A percentile compares a stretch with the other conserved stretches of the same genome.
Conservation (phyloP, 352 stramenopile species). For the Phytophthora litchii region DNA sequence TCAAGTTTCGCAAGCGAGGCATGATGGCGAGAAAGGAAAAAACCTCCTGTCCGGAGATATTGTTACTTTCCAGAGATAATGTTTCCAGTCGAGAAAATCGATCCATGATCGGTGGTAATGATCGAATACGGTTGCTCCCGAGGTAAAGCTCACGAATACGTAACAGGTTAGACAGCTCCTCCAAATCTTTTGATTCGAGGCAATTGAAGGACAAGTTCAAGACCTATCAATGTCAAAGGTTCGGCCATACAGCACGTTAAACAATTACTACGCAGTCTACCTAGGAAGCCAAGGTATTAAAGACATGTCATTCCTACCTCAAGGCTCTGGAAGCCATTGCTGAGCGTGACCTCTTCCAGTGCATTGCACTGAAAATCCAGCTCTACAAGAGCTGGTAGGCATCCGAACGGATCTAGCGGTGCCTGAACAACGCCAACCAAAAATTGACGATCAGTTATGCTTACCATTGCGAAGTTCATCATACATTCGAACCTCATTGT, state of each 20-base stretch:
- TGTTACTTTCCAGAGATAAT: slow-evolving; percentile 82
- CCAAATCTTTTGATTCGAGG: slow-evolving; percentile 58
- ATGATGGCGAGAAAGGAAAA: slow-evolving; percentile 75
- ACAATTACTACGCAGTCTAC: not conserved
- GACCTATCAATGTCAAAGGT: slow-evolving; percentile 35
- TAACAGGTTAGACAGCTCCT: slow-evolving; percentile 74
- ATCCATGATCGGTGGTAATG: slow-evolving; percentile 78
- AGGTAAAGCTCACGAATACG: slow-evolving; percentile 82
- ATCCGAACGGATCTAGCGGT: slow-evolving; percentile 68
- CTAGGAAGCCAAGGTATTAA: no score
- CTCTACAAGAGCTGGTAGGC: slow-evolving; percentile 65
- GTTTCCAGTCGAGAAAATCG: slow-evolving; percentile 76
- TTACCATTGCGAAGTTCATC: not conserved
- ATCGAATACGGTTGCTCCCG: slow-evolving; percentile 72
- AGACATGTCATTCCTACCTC: slow-evolving; percentile 37
- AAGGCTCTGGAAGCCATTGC: slow-evolving; percentile 68
- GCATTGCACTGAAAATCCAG: slow-evolving; percentile 87
- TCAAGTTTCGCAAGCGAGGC: slow-evolving; percentile 71
- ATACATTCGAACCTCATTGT: slow-evolving; percentile 66
- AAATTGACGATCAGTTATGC: not conserved
- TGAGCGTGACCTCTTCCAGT: slow-evolving; percentile 47
- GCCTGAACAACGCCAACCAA: slow-evolving; percentile 29
- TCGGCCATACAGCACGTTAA: not conserved
- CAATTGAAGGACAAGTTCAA: slow-evolving; percentile 87
- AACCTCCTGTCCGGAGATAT: slow-evolving; percentile 63